These are phyloP conservation scores for Trichoderma semiorbis DNA, from an alignment of 2,329 filamentous ascomycete genomes.

Conservation along the genomic window DNA sequence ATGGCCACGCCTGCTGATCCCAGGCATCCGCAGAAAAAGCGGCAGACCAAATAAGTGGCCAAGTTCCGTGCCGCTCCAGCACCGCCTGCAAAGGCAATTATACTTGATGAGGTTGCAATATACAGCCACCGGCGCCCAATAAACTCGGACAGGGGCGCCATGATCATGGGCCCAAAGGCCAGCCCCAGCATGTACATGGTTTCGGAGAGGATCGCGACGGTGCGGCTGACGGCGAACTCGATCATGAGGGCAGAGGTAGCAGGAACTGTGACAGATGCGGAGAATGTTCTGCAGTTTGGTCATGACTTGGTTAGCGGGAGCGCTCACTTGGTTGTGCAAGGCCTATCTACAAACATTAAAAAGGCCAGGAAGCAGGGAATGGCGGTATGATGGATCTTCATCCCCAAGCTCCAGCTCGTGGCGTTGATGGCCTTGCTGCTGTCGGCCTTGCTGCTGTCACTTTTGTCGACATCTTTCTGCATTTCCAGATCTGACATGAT, in stretches of 20 bases:
- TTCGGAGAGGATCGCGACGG: not conserved
- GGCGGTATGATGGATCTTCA: not conserved
- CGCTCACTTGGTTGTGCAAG: not conserved
- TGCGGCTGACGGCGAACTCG: not conserved
- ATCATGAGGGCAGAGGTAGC: not conserved
- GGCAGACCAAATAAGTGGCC: not conserved
- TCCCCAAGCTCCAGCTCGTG: not conserved
- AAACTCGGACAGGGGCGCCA: not conserved
- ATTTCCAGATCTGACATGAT: not conserved
- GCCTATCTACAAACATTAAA: not conserved
- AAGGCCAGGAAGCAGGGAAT: not conserved
- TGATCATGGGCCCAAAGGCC: not conserved
- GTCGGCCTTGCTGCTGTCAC: not conserved
- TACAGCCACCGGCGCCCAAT: not conserved
- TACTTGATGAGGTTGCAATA: not conserved
- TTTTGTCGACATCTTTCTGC: not conserved
- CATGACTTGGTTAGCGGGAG: not conserved
- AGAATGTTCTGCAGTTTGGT: not conserved
- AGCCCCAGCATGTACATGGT: not conserved
- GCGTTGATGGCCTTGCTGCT: not conserved
- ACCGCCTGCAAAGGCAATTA: not conserved
- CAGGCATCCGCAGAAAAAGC: not conserved
- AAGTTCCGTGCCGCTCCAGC: not conserved
- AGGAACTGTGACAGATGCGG: not conserved
- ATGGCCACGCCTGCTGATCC: not conserved